These are phyloP conservation scores for Lantana camara DNA, from an alignment of 257 asterid species.

Conservation along the genomic window DNA sequence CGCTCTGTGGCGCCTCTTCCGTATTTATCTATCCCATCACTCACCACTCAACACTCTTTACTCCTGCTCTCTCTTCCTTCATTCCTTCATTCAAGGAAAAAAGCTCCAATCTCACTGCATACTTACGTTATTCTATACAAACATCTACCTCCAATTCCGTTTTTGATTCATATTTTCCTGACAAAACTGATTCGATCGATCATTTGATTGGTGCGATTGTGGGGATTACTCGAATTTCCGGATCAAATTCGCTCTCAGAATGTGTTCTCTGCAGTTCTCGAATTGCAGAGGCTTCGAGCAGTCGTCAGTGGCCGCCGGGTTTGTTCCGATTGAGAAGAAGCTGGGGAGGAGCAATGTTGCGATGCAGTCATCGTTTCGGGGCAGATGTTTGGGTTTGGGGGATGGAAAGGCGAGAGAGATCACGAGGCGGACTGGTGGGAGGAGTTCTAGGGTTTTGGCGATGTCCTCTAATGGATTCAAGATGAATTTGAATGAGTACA, in stretches of 20 bases:
- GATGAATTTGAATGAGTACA: constrained; percentile 84
- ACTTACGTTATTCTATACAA: constrained; percentile 3
- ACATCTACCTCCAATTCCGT: neutral
- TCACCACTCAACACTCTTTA: constrained; percentile 22
- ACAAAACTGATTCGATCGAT: neutral
- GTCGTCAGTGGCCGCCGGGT: constrained; percentile 8
- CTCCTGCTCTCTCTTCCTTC: constrained; percentile 14
- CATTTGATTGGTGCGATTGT: neutral
- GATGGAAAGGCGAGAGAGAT: constrained; percentile 30
- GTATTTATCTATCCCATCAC: constrained; percentile 47
- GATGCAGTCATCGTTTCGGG: constrained; percentile 47
- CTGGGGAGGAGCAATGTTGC: constrained; percentile 19
- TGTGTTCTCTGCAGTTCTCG: constrained; percentile 56
- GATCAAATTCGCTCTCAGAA: constrained; percentile 22
- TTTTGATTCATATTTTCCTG: neutral
- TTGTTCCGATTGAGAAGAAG: constrained; percentile 23
- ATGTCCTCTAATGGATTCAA: constrained; percentile 50
- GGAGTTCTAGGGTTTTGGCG: constrained; percentile 37
- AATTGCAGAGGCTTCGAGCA: constrained; percentile 47
- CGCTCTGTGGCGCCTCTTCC: constrained; percentile 47
- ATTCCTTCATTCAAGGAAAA: neutral
- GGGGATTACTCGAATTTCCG: constrained; percentile 8
- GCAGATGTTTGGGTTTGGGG: constrained; percentile 37
- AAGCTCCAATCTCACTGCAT: constrained; percentile 41
- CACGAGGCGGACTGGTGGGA: constrained; percentile 24